Evolutionary conservation across 2,329 filamentous ascomycete species (phyloP).

Genomic region (Trichoderma simmonsii): DNA sequence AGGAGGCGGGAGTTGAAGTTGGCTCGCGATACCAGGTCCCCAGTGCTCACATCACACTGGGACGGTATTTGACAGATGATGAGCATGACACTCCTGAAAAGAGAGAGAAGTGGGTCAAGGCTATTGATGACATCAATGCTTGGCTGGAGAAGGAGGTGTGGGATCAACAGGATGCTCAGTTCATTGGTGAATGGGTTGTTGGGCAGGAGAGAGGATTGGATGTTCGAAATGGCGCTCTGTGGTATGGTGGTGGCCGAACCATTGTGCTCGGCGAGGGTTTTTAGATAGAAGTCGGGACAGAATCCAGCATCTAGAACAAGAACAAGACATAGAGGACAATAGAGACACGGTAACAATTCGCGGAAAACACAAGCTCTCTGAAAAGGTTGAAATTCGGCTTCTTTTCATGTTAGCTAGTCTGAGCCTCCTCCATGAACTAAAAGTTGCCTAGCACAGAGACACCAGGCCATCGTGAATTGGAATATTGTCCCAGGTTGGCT

Average conservation of each 20-base stretch:
- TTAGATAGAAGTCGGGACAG: slow-evolving; percentile 32
- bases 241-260: slow-evolving; percentile 82
- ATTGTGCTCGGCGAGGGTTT: slow-evolving; percentile 63
- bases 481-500: neutral
- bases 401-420: slow-evolving; percentile 10
- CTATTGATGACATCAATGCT: slow-evolving; percentile 72
- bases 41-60: slow-evolving; percentile 85
- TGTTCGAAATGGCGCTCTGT: slow-evolving; percentile 69
- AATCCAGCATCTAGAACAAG: neutral
- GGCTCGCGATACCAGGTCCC: slow-evolving; percentile 83
- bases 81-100: slow-evolving; percentile 60
- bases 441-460: slow-evolving; percentile 4
- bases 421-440: neutral
- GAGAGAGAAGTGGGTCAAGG: slow-evolving; percentile 62
- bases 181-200: slow-evolving; percentile 75
- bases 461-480: slow-evolving; percentile 7
- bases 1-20: slow-evolving; percentile 63
- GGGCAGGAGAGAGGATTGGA: slow-evolving; percentile 81
- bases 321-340: neutral
- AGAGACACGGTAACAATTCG: neutral
- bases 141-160: slow-evolving; percentile 72
- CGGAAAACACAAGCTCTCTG: neutral
- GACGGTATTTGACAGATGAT: slow-evolving; percentile 66
- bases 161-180: slow-evolving; percentile 47
- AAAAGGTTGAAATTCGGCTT: neutral